A percentile compares a stretch with the other conserved stretches of the same genome.
Evolutionary conservation across 495 filamentous ascomycete species (phyloP).

Genomic region (Talaromyces thailandensis): DNA sequence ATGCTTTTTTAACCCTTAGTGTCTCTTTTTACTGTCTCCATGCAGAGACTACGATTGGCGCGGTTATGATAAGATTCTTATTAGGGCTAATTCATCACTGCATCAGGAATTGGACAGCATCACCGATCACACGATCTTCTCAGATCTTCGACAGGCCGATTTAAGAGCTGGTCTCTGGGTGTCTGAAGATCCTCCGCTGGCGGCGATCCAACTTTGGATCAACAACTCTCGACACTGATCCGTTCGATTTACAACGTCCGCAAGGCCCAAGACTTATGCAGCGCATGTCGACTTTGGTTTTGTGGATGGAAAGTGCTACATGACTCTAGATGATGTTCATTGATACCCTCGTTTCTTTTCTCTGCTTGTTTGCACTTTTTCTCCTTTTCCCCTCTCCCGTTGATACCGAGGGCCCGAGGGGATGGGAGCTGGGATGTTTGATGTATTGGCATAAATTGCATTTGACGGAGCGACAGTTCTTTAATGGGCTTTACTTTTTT

Average conservation of each 20-base stretch:
- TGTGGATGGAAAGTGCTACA: neutral
- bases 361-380: neutral
- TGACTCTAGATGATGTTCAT: slow-evolving; percentile 1
- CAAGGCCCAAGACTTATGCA: neutral
- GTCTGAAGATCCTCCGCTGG: slow-evolving; percentile 55
- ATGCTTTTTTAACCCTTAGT: slow-evolving; percentile 21
- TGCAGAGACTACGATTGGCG: neutral
- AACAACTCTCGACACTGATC: neutral
- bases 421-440: neutral
- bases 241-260: neutral
- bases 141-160: slow-evolving; percentile 56
- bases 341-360: neutral
- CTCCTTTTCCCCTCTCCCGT: neutral
- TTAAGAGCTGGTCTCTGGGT: slow-evolving; percentile 63
- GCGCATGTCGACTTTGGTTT: neutral
- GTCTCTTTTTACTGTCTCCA: neutral
- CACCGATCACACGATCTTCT: slow-evolving; percentile 57
- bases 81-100: neutral
- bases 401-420: neutral
- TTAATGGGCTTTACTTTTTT: neutral
- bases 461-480: neutral
- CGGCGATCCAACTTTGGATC: slow-evolving; percentile 36
- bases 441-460: neutral
- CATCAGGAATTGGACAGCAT: slow-evolving; percentile 64
- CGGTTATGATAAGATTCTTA: neutral